phyloP scores from a whole-genome alignment of 2,329 filamentous ascomycete species.

The Leptographium lundbergii region DNA sequence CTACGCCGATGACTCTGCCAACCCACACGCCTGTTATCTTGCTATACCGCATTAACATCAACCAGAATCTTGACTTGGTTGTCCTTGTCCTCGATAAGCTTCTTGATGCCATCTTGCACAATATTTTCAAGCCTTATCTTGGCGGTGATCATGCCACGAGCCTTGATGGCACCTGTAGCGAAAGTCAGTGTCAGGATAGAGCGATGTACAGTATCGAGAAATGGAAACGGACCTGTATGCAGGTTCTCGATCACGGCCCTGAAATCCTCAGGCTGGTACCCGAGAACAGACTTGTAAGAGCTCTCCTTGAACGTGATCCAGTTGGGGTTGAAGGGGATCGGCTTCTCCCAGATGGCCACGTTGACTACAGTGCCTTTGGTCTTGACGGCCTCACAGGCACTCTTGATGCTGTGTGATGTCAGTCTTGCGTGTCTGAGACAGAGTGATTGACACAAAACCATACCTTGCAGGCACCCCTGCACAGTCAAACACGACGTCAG shows the following conservation, averaged over 20 bases:
- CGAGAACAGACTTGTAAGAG: conserved; percentile 1
- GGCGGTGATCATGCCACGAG: neutral
- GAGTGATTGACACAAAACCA: neutral
- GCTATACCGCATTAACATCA: neutral
- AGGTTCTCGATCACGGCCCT: conserved; percentile 1
- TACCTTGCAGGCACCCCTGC: conserved; percentile 10
- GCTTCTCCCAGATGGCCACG: conserved; percentile 5
- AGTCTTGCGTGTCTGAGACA: neutral
- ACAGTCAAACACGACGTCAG: conserved; percentile 11
- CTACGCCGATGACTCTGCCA: too few species aligned
- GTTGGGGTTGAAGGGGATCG: conserved; percentile 3
- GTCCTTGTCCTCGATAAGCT: conserved; percentile 2
- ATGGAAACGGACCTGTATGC: neutral
- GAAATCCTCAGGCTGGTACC: conserved; percentile 2
- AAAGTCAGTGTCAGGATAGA: neutral
- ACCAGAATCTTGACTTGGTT: conserved; percentile 5
- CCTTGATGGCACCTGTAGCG: neutral
- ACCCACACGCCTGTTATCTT: too few species aligned
- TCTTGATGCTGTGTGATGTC: neutral
- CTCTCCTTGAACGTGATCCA: conserved; percentile 1
- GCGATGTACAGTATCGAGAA: neutral
- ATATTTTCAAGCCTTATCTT: conserved; percentile 2
- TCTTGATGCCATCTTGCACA: conserved; percentile 3
- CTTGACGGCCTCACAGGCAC: conserved; percentile 1
- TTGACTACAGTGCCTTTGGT: conserved; percentile 3